Percentiles rank a stretch among this genome's conserved stretches.
These are phyloP conservation scores for Russula brevipes DNA, from an alignment of 768 basidiomycete species.

Conservation along the genomic window DNA sequence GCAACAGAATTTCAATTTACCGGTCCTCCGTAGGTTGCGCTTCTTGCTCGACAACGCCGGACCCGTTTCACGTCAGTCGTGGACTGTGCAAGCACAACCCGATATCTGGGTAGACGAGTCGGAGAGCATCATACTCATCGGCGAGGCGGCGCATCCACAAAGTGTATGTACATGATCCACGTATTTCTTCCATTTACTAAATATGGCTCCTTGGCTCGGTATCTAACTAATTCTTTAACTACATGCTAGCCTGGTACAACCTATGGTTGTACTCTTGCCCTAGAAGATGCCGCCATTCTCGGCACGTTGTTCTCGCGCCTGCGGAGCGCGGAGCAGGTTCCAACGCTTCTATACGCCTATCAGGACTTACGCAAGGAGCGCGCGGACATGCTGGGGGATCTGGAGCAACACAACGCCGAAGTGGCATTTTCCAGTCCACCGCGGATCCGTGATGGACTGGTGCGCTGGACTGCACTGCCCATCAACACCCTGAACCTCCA, in stretches of 20 bases:
- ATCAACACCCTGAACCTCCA: not conserved
- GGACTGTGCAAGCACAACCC: constrained; percentile 36
- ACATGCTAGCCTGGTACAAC: constrained; percentile 34
- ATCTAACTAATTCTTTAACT: not conserved
- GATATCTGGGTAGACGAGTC: constrained; percentile 37
- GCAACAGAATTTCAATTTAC: not conserved
- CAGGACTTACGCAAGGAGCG: constrained; percentile 28
- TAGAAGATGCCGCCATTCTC: constrained; percentile 32
- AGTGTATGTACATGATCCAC: constrained; percentile 24
- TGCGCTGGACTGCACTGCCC: constrained; percentile 10
- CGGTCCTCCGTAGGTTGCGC: constrained; percentile 2
- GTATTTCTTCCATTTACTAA: not conserved
- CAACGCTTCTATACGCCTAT: constrained; percentile 29
- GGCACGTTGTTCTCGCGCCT: constrained; percentile 31
- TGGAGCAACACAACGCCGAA: constrained; percentile 11
- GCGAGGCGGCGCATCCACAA: constrained; percentile 35
- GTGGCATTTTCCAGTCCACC: constrained; percentile 2
- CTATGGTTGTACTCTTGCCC: constrained; percentile 28
- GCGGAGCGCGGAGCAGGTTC: constrained; percentile 25
- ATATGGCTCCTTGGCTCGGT: not conserved
- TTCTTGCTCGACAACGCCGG: constrained; percentile 18
- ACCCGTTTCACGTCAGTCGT: constrained; percentile 28
- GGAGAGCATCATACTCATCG: constrained; percentile 35
- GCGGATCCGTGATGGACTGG: constrained; percentile 9
- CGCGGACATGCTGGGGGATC: constrained; percentile 1